Percentiles rank a stretch among this genome's conserved stretches.
These are phyloP conservation scores for Hippophae gyantsensis DNA, from an alignment of 306 rosid species.

Conservation along the genomic window DNA sequence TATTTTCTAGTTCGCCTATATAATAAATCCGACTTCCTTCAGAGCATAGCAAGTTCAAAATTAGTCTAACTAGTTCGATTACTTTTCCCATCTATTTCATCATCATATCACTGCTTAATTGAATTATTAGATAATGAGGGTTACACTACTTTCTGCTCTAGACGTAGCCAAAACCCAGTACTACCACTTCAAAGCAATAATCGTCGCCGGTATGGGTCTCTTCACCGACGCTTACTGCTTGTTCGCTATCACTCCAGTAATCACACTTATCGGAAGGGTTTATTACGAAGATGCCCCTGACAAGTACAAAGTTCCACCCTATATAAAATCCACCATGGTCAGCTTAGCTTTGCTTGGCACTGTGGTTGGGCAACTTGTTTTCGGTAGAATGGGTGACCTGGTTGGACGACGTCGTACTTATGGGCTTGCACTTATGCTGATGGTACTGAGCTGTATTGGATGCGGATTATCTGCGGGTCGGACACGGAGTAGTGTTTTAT, in stretches of 20 bases:
- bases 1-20: too few relatives aligned
- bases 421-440: constrained; percentile 41
- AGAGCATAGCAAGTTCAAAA: too few relatives aligned
- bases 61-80: too few relatives aligned
- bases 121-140: constrained; percentile 17
- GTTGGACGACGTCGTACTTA: constrained; percentile 54
- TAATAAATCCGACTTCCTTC: too few relatives aligned
- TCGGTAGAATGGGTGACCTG: constrained; percentile 55
- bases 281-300: constrained; percentile 13
- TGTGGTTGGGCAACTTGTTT: constrained; percentile 44
- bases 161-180: constrained; percentile 61
- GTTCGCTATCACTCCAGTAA: constrained; percentile 49
- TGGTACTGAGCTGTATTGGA: constrained; percentile 47
- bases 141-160: constrained; percentile 55
- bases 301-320: constrained; percentile 4
- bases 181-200: constrained; percentile 77
- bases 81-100: too few relatives aligned
- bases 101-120: too few relatives aligned
- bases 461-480: constrained; percentile 60
- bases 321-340: constrained; percentile 23
- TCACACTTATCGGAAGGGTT: constrained; percentile 39
- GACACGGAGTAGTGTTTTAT: constrained; percentile 33
- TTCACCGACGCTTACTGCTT: constrained; percentile 74
- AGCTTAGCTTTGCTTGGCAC: constrained; percentile 46
- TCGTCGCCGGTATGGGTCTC: constrained; percentile 81